Base-by-base conservation (phyloP, 306 rosid genomes). In the Citrullus colocynthis region DNA sequence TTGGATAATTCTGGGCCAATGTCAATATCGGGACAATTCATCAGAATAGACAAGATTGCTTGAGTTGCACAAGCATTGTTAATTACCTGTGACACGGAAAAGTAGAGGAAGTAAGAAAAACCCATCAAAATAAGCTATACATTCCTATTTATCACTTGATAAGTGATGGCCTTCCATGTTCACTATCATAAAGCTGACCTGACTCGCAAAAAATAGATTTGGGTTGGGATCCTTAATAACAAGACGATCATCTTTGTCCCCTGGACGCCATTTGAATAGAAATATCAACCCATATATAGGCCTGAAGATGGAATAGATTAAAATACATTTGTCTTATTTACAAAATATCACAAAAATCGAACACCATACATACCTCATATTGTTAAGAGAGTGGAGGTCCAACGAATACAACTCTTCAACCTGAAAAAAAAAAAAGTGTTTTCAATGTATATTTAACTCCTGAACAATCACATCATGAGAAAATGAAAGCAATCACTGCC, bases 11-110 rank as follows among this genome's bases (percentile, higher is more conserved):
- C 99, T 36, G 93, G 99, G 60, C 99, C 98, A 57, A 90, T 81
- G 67, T 96, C 99, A 77, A 92, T 75, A 76, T 92, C 99, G 0
- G 86, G 88, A 65, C 96, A 92, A 86, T 96, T 96, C 91, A 96
- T 32, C 77, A 96, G 93, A 85, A 96, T 96, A 75, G 99, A 96
- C 88, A 96, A 83, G 83, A 96, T 96, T 12, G 99, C 99, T 85
- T 96, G 98, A 75, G 97, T 96, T 76, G 99, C 99, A 86, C 99
- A 96, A 69, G 99, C 99, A 87, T 96, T 96, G 78, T 92, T 96
- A 56, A 96, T 96, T 34, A 92, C 99, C 99, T 96, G 78, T 78
- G 77, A 64, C 15, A 36, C 20, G 49, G 2, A 30, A 78, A 54
- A 56, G 13, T 6, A 78, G 20, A 18, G 39, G 9, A 49, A 21